Conservation (phyloP, 352 stramenopile genomes). For the Phytophthora citrophthora region DNA sequence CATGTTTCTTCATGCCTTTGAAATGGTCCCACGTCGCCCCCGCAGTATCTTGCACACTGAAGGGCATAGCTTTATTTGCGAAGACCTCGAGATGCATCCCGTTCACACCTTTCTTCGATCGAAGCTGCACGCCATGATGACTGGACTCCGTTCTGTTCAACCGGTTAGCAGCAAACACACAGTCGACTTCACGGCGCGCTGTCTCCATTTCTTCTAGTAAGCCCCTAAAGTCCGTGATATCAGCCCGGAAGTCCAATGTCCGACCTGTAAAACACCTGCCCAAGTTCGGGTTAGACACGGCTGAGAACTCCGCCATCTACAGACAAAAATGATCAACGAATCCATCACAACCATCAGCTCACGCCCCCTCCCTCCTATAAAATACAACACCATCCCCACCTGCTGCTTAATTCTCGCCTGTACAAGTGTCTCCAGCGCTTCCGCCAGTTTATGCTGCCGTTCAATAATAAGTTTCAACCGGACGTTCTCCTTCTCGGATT, state of each 20-base stretch:
- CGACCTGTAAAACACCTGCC: slow-evolving; percentile 20
- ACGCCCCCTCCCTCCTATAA: neutral
- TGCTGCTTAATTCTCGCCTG: slow-evolving; percentile 38
- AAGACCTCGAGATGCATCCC: slow-evolving; percentile 39
- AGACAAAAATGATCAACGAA: slow-evolving; percentile 5
- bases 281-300: slow-evolving; percentile 20
- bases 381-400: neutral
- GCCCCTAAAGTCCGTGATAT: slow-evolving; percentile 28
- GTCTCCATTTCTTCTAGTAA: slow-evolving; percentile 25
- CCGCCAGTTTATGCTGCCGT: slow-evolving; percentile 39
- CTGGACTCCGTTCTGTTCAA: slow-evolving; percentile 34
- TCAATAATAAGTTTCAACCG: slow-evolving; percentile 40
- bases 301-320: slow-evolving; percentile 31
- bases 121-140: slow-evolving; percentile 36
- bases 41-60: slow-evolving; percentile 33
- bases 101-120: slow-evolving; percentile 23
- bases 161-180: slow-evolving; percentile 36
- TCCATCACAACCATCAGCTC: neutral
- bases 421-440: slow-evolving; percentile 38
- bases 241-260: slow-evolving; percentile 25
- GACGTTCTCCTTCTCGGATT: slow-evolving; percentile 44
- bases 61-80: slow-evolving; percentile 47
- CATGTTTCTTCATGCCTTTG: slow-evolving; percentile 46
- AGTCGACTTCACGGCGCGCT: slow-evolving; percentile 27
- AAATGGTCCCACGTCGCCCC: slow-evolving; percentile 47